Conservation (phyloP, 1,284 basidiomycete genomes). For the Gymnopus androsaceus region DNA sequence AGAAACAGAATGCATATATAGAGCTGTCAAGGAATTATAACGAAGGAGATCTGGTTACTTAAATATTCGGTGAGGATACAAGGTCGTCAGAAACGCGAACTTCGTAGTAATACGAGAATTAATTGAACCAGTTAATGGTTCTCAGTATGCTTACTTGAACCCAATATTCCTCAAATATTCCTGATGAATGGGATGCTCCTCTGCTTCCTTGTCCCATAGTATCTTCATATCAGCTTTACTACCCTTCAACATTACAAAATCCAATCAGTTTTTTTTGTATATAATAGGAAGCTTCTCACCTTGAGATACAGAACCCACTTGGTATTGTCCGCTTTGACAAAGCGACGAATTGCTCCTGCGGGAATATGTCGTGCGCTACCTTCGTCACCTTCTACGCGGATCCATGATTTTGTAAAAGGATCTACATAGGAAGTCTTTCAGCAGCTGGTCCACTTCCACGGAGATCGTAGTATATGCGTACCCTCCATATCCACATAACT, state of each 20-base stretch:
- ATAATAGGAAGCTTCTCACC: neutral
- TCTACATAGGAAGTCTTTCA: neutral
- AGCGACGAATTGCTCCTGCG: neutral
- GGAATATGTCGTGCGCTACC: neutral
- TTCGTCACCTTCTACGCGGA: neutral
- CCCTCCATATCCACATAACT: neutral
- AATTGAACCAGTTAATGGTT: too few species aligned
- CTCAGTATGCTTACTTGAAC: too few species aligned
- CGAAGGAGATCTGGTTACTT: too few species aligned
- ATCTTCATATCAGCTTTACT: neutral
- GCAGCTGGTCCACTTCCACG: neutral
- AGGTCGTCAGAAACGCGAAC: too few species aligned
- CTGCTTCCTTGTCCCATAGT: neutral
- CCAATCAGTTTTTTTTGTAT: too few species aligned
- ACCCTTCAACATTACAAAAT: neutral
- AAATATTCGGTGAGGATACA: too few species aligned
- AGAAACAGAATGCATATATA: too few species aligned
- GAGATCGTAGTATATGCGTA: too few species aligned
- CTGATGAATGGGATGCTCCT: neutral
- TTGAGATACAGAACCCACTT: neutral
- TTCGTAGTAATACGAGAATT: too few species aligned
- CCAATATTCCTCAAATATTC: neutral
- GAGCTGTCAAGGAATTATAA: too few species aligned
- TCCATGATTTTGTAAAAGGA: neutral
- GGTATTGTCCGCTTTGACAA: too few species aligned